Evolutionary conservation across 1,284 basidiomycete genomes (phyloP).

Genomic region (Ganoderma meredithae): DNA sequence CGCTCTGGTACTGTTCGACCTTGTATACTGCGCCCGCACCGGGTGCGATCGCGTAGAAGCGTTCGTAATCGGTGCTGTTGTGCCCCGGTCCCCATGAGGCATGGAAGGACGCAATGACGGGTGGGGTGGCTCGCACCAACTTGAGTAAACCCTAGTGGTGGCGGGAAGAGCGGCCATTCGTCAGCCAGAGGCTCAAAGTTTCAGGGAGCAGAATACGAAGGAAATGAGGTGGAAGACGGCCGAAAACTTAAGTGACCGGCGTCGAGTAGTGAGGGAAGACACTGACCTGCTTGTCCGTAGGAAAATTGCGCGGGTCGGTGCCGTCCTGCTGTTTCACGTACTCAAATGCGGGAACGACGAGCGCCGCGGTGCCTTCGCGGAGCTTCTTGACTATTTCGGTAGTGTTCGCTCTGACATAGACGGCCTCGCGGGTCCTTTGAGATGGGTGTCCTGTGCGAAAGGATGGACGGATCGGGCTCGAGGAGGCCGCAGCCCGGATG

Average conservation of each 20-base stretch:
- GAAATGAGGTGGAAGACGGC: background rate
- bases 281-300: constrained; percentile 67
- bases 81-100: constrained; percentile 80
- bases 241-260: background rate
- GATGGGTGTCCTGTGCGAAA: constrained; percentile 25
- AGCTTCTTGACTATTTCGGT: constrained; percentile 46
- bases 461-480: constrained; percentile 25
- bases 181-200: constrained; percentile 13
- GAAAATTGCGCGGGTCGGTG: constrained; percentile 63
- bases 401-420: constrained; percentile 21
- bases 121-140: constrained; percentile 57
- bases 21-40: constrained; percentile 74
- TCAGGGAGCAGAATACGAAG: background rate
- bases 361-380: constrained; percentile 62
- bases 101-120: constrained; percentile 74
- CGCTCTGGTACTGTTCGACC: constrained; percentile 76
- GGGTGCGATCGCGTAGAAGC: constrained; percentile 63
- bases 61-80: constrained; percentile 78
- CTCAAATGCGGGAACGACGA: constrained; percentile 85
- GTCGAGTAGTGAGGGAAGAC: background rate
- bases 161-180: background rate
- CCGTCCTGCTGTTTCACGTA: constrained; percentile 70
- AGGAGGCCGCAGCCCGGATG: constrained; percentile 29
- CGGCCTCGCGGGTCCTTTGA: constrained; percentile 1
- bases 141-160: constrained; percentile 57